A percentile compares a stretch with the other conserved stretches of the same genome.
These are phyloP conservation scores for Tricholoma saponaceum DNA, from an alignment of 768 basidiomycete species.

Conservation along the genomic window DNA sequence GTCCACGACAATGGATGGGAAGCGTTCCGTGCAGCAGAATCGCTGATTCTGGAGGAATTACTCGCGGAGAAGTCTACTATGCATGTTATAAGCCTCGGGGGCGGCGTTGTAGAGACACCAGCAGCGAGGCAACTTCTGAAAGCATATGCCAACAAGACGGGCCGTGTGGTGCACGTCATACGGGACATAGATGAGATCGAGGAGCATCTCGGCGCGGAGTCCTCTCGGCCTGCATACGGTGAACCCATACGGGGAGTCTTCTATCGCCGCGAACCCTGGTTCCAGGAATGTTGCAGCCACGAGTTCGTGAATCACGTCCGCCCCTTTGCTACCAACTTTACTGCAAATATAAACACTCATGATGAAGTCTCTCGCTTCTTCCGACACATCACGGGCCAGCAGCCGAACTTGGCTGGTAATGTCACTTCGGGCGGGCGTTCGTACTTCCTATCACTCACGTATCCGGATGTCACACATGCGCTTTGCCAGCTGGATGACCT, in stretches of 20 bases:
- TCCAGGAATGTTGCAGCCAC: constrained; percentile 72
- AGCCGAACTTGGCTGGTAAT: constrained; percentile 60
- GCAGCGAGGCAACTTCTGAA: constrained; percentile 70
- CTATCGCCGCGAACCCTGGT: constrained; percentile 82
- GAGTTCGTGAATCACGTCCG: constrained; percentile 78
- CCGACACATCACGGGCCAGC: constrained; percentile 73
- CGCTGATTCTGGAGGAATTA: constrained; percentile 62
- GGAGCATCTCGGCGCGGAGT: constrained; percentile 72
- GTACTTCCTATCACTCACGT: constrained; percentile 91
- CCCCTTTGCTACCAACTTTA: constrained; percentile 15
- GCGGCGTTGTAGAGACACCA: constrained; percentile 88
- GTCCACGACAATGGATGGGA: constrained; percentile 86
- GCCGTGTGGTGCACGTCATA: constrained; percentile 81
- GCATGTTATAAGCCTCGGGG: constrained; percentile 87
- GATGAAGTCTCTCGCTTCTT: constrained; percentile 84
- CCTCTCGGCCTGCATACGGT: constrained; percentile 81
- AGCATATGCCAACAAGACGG: constrained; percentile 52
- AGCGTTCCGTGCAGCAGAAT: constrained; percentile 82
- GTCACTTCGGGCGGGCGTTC: constrained; percentile 57
- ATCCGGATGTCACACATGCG: constrained; percentile 78
- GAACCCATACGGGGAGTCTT: constrained; percentile 86
- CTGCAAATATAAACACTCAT: constrained; percentile 33
- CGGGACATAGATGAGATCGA: constrained; percentile 81
- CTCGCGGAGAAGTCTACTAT: constrained; percentile 50
- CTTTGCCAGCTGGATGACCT: constrained; percentile 68